Conservation (phyloP, 2,329 filamentous ascomycete genomes). For the Cladosporium phlei region DNA sequence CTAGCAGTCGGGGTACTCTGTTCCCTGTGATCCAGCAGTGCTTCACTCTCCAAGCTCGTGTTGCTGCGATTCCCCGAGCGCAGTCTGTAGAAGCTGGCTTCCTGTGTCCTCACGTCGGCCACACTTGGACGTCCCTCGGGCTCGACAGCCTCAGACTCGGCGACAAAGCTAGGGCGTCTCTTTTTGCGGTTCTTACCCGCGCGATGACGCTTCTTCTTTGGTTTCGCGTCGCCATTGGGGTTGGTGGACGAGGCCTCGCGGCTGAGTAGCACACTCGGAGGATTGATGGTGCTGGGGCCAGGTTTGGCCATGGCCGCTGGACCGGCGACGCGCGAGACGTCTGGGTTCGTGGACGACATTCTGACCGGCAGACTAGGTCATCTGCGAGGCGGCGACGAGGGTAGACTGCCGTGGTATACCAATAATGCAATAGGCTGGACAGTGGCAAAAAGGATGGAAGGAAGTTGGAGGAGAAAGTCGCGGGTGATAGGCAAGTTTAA, state of each 20-base stretch:
- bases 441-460: no score
- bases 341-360: slow-evolving; percentile 8
- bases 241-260: slow-evolving; percentile 6
- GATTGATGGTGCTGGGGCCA: neutral
- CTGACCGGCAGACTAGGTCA: neutral
- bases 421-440: no score
- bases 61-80: slow-evolving; percentile 61
- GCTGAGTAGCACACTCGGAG: slow-evolving; percentile 7
- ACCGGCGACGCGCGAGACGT: slow-evolving; percentile 12
- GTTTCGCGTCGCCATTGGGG: slow-evolving; percentile 8
- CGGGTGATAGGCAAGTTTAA: no score
- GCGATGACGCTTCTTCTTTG: slow-evolving; percentile 65
- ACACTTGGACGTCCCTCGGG: slow-evolving; percentile 43
- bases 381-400: neutral
- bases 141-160: slow-evolving; percentile 56
- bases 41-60: slow-evolving; percentile 85
- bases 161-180: slow-evolving; percentile 75
- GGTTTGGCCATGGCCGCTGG: slow-evolving; percentile 12
- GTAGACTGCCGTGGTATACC: no score
- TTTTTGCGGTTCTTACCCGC: slow-evolving; percentile 69
- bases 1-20: slow-evolving; percentile 38
- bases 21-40: slow-evolving; percentile 74
- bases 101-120: slow-evolving; percentile 31
- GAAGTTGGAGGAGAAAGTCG: no score
- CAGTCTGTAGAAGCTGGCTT: slow-evolving; percentile 52